These are phyloP conservation scores for Diaporthe citri DNA, from an alignment of 2,329 filamentous ascomycete genomes.

Conservation along the genomic window DNA sequence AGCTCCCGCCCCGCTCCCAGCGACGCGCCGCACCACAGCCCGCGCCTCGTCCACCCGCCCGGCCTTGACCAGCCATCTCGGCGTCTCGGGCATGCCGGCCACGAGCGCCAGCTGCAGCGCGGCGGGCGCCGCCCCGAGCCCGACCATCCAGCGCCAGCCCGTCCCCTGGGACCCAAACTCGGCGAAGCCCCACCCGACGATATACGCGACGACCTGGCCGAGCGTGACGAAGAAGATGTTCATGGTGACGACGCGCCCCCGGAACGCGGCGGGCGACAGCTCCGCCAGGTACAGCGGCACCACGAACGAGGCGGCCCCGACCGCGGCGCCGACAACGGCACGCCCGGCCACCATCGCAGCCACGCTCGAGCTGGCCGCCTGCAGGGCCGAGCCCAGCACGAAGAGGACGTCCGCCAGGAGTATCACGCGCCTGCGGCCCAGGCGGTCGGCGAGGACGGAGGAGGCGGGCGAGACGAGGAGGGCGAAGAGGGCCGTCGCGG, in stretches of 20 bases:
- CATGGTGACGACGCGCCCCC: conserved; percentile 85
- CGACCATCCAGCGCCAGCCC: conserved; percentile 94
- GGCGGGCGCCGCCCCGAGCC: conserved; percentile 84
- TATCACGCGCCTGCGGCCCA: conserved; percentile 73
- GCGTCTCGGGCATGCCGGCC: conserved; percentile 85
- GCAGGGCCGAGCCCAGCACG: conserved; percentile 73
- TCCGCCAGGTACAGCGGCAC: conserved; percentile 92
- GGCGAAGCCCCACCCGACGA: conserved; percentile 83
- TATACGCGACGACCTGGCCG: conserved; percentile 90
- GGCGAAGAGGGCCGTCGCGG: conserved; percentile 76
- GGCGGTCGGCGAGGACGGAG: conserved; percentile 71
- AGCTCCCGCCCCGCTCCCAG: conserved; percentile 59
- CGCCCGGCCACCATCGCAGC: conserved; percentile 75
- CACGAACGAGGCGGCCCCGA: conserved; percentile 84
- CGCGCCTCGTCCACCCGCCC: conserved; percentile 73
- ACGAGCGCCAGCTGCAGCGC: conserved; percentile 77
- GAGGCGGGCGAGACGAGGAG: conserved; percentile 74
- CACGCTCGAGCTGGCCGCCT: conserved; percentile 71
- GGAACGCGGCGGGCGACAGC: conserved; percentile 79
- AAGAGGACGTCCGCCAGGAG: conserved; percentile 77
- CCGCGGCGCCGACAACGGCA: conserved; percentile 77
- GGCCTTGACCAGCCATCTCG: conserved; percentile 84
- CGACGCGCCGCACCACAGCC: conserved; percentile 74
- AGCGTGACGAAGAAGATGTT: conserved; percentile 86
- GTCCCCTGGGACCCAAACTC: conserved; percentile 62